Percentiles rank a stretch among this genome's conserved stretches.
Conservation (phyloP, 2,329 filamentous ascomycete genomes). For the Lecanicillium sp. region DNA sequence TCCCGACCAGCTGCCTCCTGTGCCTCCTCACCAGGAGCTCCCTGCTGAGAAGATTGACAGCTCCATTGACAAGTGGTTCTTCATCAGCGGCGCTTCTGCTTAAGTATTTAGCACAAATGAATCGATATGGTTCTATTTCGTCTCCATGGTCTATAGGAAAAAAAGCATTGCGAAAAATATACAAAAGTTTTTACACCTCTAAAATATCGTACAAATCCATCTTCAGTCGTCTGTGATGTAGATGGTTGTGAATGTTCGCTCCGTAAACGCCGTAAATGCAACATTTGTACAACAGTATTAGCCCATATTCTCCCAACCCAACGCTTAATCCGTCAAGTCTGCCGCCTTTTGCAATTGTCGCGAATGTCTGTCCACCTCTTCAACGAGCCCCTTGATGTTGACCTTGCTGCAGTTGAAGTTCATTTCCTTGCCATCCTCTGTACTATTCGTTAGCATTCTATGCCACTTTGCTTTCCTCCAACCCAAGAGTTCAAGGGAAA, state of each 20-base stretch:
- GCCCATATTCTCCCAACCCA: not conserved
- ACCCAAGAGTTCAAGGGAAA: not conserved
- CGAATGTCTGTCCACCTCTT: conserved; percentile 87
- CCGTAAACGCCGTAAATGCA: conserved; percentile 20
- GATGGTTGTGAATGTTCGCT: not conserved
- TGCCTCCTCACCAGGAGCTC: conserved; percentile 74
- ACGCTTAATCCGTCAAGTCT: conserved; percentile 57
- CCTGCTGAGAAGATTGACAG: conserved; percentile 82
- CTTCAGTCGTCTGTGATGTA: not conserved
- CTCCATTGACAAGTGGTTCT: conserved; percentile 99
- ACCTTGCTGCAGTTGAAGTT: conserved; percentile 71
- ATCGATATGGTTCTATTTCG: not conserved
- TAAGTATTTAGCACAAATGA: conserved; percentile 33
- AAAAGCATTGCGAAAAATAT: conserved; percentile 4
- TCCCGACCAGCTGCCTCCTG: conserved; percentile 60
- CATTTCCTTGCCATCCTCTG: conserved; percentile 91
- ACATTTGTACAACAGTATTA: not conserved
- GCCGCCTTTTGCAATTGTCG: conserved; percentile 73
- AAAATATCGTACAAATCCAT: conserved; percentile 2
- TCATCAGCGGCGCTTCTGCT: conserved; percentile 93
- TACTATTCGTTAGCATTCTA: conserved; percentile 14
- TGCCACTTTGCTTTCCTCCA: not conserved
- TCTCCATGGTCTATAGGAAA: not conserved
- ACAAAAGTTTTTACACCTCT: conserved; percentile 5
- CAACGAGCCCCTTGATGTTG: conserved; percentile 76